Evolutionary conservation across 2,329 filamentous ascomycete species (phyloP), one percentile per base, ranked within the genome.

Genomic region (Cladophialophora immunda): DNA sequence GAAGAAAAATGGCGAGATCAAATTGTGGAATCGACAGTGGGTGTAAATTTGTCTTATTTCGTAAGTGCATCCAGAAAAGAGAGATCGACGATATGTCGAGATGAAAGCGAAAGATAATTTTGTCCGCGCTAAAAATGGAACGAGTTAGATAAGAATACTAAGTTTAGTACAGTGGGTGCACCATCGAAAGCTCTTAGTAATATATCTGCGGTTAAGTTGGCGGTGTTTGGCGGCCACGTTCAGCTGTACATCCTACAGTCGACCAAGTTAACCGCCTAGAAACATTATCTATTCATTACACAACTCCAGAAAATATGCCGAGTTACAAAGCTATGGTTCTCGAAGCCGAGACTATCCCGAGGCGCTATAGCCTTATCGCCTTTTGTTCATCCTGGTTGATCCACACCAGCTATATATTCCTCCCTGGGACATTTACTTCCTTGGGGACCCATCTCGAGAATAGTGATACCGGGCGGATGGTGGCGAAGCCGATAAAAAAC

Each of bases 351-450:
- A 41, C 27, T 34, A 57, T 63, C 47, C 52, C 61, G 34, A 30
- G 32, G 25, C 53, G 53, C 19, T 47, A 63, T 75, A 85, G 82
- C 74, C 75, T 84, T 59, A 75, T 83, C 22, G 80, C 80, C 58
- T 76, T 77, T 9, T 66, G 78, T 27, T 82, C 78, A 60, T 75
- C 79, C 7, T 86, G 80, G 81, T 75, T 84, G 41, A 77, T 86
- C 3, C 78, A 86, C 1, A 81, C 81, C 0, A 83, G 83, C 29
- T 86, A 85, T 76, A 76, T 86, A 19, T 77, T 85, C 47, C 79
- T 84, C 55, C 83, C 83, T 0, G 82, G 80, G 5, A 84, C 81
- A 0, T 86, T 85, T 70, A 83, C 80, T 53, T 80, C 77, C 38
- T 73, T 82, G 30, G 75, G 78, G 61, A 73, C 71, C 32, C 62